Evolutionary conservation across 106 monocot genomes (phyloP).

Genomic region (Triglochin maritima): DNA sequence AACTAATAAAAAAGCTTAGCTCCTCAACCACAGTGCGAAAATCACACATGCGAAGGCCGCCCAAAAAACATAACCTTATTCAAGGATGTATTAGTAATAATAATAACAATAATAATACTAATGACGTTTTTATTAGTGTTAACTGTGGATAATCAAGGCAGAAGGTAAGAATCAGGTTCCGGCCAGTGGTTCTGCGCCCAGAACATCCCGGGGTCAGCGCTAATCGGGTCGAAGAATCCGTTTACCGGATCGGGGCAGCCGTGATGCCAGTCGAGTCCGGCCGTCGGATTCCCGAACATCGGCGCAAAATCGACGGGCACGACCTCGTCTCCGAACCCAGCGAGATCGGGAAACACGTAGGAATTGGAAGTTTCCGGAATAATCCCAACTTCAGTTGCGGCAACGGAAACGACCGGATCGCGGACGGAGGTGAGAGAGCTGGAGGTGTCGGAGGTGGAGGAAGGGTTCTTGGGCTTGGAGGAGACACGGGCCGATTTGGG

Average conservation of each 20-base stretch:
- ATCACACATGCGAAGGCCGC: too few species aligned
- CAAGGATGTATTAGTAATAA: too few species aligned
- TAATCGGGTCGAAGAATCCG: slow-evolving; percentile 23
- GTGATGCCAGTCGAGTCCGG: slow-evolving; percentile 22
- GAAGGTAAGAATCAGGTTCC: slow-evolving; percentile 29
- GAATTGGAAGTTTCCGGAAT: too few species aligned
- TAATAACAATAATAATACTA: too few species aligned
- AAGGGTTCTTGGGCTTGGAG: not conserved
- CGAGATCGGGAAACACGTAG: too few species aligned
- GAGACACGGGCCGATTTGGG: slow-evolving; percentile 4
- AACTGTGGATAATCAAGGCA: too few species aligned
- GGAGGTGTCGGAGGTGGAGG: slow-evolving; percentile 8
- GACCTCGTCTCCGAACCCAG: too few species aligned
- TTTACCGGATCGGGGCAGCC: slow-evolving; percentile 5
- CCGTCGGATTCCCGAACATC: not conserved
- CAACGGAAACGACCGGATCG: not conserved
- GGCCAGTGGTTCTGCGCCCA: slow-evolving; percentile 41
- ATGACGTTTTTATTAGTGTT: too few species aligned
- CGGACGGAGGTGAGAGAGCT: not conserved
- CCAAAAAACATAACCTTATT: too few species aligned
- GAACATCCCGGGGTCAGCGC: slow-evolving; percentile 15
- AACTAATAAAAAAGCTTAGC: too few species aligned
- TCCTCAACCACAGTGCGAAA: too few species aligned
- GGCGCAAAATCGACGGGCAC: too few species aligned
- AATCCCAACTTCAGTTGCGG: not conserved